These are phyloP conservation scores for Epichloe festucae DNA, from an alignment of 2,329 filamentous ascomycete genomes.

Conservation along the genomic window DNA sequence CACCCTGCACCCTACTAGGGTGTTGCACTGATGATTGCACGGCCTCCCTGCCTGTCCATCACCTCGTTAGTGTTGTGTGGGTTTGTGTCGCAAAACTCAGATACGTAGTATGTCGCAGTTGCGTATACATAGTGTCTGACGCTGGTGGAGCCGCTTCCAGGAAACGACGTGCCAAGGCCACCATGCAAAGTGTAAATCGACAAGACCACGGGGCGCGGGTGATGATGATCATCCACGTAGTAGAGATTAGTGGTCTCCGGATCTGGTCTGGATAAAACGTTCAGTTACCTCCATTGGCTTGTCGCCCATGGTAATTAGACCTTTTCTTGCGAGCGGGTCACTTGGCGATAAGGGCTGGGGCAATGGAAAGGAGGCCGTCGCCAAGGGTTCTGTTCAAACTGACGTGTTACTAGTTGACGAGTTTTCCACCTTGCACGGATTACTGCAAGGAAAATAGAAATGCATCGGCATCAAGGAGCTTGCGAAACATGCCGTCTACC, in stretches of 20 bases:
- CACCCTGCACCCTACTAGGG: background rate
- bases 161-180: background rate
- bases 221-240: background rate
- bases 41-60: background rate
- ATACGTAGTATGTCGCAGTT: background rate
- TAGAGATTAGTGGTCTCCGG: background rate
- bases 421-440: background rate
- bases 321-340: background rate
- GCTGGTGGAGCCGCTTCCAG: background rate
- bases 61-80: no score
- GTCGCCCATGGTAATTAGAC: background rate
- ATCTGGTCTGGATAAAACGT: background rate
- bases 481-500: background rate
- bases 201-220: background rate
- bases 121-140: background rate
- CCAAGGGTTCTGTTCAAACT: background rate
- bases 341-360: background rate
- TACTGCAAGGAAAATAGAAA: no score
- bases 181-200: background rate
- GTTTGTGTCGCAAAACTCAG: background rate
- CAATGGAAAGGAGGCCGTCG: no score
- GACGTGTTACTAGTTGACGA: background rate
- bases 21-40: background rate
- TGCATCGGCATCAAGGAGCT: background rate
- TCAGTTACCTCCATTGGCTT: background rate